These are phyloP conservation scores for Coemansia sp. DNA, from an alignment of 192 early-diverging fungal genomes.

Conservation along the genomic window DNA sequence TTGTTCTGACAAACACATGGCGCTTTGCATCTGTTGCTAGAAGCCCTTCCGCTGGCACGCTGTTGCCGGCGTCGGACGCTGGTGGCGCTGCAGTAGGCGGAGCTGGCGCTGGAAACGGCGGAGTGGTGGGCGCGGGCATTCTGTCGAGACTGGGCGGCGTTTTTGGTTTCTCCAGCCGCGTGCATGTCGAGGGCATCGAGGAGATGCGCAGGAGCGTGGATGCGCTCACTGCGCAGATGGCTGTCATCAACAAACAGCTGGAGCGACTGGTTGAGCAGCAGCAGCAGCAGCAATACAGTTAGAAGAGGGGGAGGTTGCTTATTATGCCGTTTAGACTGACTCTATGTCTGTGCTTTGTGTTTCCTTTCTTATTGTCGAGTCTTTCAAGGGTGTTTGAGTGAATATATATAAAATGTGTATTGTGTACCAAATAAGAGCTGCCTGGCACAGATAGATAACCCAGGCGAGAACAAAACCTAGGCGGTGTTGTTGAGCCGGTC, in stretches of 20 bases:
- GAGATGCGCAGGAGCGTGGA: slow-evolving; percentile 33
- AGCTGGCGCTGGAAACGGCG: neutral
- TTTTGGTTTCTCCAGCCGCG: slow-evolving; percentile 3
- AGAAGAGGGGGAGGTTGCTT: neutral
- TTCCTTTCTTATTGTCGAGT: too few relatives aligned
- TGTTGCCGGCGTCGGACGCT: neutral
- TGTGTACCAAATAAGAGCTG: too few relatives aligned
- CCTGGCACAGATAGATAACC: too few relatives aligned
- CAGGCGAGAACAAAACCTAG: slow-evolving; percentile 1
- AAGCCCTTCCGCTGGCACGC: neutral
- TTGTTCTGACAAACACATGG: slow-evolving; percentile 25
- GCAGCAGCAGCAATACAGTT: neutral
- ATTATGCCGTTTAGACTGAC: too few relatives aligned
- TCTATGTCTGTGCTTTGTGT: too few relatives aligned
- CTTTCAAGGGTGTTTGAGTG: too few relatives aligned
- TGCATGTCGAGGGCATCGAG: slow-evolving; percentile 13
- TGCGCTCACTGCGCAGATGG: slow-evolving; percentile 25
- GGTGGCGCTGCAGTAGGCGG: too few relatives aligned
- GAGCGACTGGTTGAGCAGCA: slow-evolving; percentile 20
- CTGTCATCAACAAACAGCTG: slow-evolving; percentile 16
- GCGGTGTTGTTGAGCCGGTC: slow-evolving; percentile 63
- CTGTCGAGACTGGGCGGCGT: neutral
- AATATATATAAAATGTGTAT: neutral
- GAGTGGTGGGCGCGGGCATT: neutral
- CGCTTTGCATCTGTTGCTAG: slow-evolving; percentile 3